phyloP scores from a whole-genome alignment of 495 filamentous ascomycete genomes.

The Thermothielavioides terrestris region DNA sequence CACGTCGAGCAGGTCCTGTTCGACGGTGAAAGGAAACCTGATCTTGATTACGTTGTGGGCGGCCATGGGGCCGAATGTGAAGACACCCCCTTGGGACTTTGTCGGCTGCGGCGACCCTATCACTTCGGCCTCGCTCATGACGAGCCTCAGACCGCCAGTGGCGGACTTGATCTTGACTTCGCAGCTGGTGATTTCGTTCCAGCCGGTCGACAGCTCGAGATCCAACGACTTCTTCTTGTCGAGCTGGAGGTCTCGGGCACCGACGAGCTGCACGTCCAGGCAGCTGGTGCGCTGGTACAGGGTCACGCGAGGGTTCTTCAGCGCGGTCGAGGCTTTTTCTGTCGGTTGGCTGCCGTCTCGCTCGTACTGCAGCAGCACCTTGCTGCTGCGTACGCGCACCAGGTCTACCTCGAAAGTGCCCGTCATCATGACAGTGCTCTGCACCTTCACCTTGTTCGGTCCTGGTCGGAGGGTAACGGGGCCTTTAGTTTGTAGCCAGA shows the following conservation, averaged over 20 bases:
- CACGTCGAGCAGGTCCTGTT: conserved; percentile 64
- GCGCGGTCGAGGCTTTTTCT: conserved; percentile 33
- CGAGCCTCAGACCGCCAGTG: conserved; percentile 78
- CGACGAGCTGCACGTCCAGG: conserved; percentile 37
- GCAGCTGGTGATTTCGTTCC: conserved; percentile 61
- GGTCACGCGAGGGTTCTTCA: conserved; percentile 36
- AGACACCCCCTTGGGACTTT: conserved; percentile 54
- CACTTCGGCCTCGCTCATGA: conserved; percentile 60
- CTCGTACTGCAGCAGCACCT: conserved; percentile 61
- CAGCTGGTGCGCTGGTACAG: conserved; percentile 42
- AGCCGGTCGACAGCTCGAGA: conserved; percentile 62
- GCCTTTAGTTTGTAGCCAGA: conserved; percentile 51
- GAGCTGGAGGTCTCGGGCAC: conserved; percentile 57
- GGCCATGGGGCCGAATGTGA: conserved; percentile 53
- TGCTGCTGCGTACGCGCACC: conserved; percentile 56
- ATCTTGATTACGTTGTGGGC: conserved; percentile 45
- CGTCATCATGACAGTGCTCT: conserved; percentile 52
- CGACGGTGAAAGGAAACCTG: conserved; percentile 74
- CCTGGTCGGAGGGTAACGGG: conserved; percentile 45
- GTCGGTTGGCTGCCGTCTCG: conserved; percentile 32
- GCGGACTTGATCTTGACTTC: conserved; percentile 69
- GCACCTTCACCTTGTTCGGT: conserved; percentile 40
- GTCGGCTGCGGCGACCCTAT: conserved; percentile 48
- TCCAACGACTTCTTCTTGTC: conserved; percentile 69
- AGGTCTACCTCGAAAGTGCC: conserved; percentile 71